A percentile compares a stretch with the other conserved stretches of the same genome.
phyloP scores from a whole-genome alignment of 371 early-diverging fungal genomes.

The Mortierella sp. region DNA sequence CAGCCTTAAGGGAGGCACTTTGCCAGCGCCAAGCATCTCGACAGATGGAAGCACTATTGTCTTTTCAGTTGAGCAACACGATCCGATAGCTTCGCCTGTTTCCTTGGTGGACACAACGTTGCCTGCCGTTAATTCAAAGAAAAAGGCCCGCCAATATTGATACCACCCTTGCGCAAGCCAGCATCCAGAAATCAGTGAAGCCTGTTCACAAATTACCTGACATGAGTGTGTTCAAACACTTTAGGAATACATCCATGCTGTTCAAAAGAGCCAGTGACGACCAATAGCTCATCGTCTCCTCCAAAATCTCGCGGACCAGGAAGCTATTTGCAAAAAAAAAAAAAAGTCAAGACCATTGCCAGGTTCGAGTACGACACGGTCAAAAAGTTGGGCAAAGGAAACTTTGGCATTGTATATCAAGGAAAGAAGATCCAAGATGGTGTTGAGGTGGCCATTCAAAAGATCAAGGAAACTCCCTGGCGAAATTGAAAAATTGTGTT shows the following conservation, averaged over 20 bases:
- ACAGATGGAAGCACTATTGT: conserved; percentile 1
- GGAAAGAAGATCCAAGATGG: conserved; percentile 25
- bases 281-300: conserved; percentile 20
- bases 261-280: neutral
- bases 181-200: neutral
- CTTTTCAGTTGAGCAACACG: neutral
- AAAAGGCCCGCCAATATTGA: conserved; percentile 12
- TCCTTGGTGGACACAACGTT: neutral
- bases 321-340: conserved; percentile 38
- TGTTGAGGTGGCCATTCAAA: conserved; percentile 39
- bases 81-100: neutral
- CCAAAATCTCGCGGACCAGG: conserved; percentile 40
- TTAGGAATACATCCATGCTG: neutral
- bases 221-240: neutral
- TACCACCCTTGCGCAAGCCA: neutral
- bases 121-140: neutral
- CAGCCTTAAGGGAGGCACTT: conserved; percentile 21
- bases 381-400: conserved; percentile 49
- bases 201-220: neutral
- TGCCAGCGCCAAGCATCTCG: neutral
- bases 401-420: conserved; percentile 49
- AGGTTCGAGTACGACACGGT: conserved; percentile 39
- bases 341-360: conserved; percentile 46
- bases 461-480: conserved; percentile 45
- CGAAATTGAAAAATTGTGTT: conserved; percentile 43